Conservation (phyloP, 768 basidiomycete species). For the Naganishia antarctica region DNA sequence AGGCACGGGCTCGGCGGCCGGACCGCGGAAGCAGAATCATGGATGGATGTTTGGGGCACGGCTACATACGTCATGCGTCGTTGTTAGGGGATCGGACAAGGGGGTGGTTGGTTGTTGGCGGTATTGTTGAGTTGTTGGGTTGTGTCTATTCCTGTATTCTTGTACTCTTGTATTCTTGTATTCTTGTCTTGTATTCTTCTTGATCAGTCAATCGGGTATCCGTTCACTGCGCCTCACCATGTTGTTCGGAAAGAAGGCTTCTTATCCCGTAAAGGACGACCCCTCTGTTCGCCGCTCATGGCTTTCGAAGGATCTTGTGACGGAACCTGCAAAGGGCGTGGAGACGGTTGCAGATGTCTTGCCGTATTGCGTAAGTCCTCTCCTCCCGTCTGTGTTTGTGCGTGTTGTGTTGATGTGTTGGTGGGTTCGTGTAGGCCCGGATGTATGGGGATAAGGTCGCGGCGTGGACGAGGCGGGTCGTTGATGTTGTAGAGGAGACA, state of each 20-base stretch:
- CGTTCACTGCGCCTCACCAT: too few relatives aligned
- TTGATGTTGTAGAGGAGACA: slow-evolving; percentile 45
- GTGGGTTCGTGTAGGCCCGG: slow-evolving; percentile 36
- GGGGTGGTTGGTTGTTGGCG: too few relatives aligned
- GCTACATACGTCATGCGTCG: too few relatives aligned
- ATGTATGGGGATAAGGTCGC: slow-evolving; percentile 41
- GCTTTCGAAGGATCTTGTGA: slow-evolving; percentile 41
- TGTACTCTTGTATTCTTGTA: too few relatives aligned
- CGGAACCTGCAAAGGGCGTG: slow-evolving; percentile 38
- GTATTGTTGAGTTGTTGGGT: too few relatives aligned
- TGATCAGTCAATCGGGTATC: too few relatives aligned
- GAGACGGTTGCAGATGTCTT: slow-evolving; percentile 42
- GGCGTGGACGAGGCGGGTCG: slow-evolving; percentile 38
- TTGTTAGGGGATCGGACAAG: too few relatives aligned
- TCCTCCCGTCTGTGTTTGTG: neutral
- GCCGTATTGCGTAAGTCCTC: slow-evolving; percentile 35
- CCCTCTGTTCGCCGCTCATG: slow-evolving; percentile 38
- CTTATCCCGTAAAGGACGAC: slow-evolving; percentile 35
- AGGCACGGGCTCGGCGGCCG: too few relatives aligned
- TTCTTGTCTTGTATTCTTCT: too few relatives aligned
- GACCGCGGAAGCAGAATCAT: too few relatives aligned
- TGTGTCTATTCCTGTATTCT: too few relatives aligned
- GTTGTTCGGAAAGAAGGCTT: slow-evolving; percentile 30
- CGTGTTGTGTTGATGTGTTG: neutral
- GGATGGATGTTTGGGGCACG: too few relatives aligned